phyloP scores from a whole-genome alignment of 371 early-diverging fungal species.

The Batkoa obscura region DNA sequence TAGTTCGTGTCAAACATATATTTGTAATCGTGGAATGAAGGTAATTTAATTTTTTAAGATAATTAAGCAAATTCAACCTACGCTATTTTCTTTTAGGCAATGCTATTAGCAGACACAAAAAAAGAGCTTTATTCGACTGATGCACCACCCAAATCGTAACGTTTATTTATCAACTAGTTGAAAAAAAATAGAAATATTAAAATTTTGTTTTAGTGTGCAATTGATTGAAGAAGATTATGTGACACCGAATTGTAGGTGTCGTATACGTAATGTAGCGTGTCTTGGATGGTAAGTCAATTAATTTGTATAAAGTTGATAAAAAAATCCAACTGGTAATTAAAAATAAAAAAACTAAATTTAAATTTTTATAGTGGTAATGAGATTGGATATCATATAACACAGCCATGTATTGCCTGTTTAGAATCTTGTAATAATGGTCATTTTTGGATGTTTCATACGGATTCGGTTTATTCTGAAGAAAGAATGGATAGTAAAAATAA shows the following conservation, averaged over 20 bases:
- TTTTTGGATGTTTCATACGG: slow-evolving; percentile 93
- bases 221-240: slow-evolving; percentile 76
- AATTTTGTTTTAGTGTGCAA: slow-evolving; percentile 38
- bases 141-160: slow-evolving; percentile 58
- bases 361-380: slow-evolving; percentile 53
- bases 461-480: slow-evolving; percentile 39
- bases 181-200: not conserved
- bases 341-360: not conserved
- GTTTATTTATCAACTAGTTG: not conserved
- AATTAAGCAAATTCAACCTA: not conserved
- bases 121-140: slow-evolving; percentile 77
- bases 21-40: slow-evolving; percentile 68
- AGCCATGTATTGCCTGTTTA: slow-evolving; percentile 82
- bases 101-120: slow-evolving; percentile 72
- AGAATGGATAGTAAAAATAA: slow-evolving; percentile 22
- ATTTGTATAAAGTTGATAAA: not conserved
- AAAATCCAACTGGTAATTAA: not conserved
- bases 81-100: slow-evolving; percentile 20
- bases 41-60: not conserved
- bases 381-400: slow-evolving; percentile 89
- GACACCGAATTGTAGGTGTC: slow-evolving; percentile 79
- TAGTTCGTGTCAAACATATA: slow-evolving; percentile 24
- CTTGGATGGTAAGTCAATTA: slow-evolving; percentile 49
- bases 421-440: slow-evolving; percentile 90
- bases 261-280: slow-evolving; percentile 88